Evolutionary conservation across 2,329 filamentous ascomycete genomes (phyloP).

Genomic region (Stenocarpella maydis): DNA sequence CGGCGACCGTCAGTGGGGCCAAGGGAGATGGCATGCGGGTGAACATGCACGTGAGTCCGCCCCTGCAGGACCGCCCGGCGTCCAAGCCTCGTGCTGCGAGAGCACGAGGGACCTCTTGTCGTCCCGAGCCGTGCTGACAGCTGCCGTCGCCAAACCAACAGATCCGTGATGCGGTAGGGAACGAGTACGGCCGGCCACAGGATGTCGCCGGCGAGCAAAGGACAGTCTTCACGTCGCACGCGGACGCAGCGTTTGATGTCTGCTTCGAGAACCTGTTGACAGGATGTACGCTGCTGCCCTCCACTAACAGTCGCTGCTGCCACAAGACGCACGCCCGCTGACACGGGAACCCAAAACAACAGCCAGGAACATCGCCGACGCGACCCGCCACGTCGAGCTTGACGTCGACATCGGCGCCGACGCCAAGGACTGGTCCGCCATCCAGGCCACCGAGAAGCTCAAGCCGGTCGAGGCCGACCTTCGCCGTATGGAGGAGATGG

Average conservation of each 20-base stretch:
- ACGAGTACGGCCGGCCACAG: conserved; percentile 92
- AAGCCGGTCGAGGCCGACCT: conserved; percentile 97
- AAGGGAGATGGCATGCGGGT: conserved; percentile 92
- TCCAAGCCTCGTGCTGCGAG: not conserved
- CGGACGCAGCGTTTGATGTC: conserved; percentile 92
- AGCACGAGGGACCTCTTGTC: not conserved
- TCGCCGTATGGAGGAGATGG: conserved; percentile 89
- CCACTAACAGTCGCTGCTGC: not conserved
- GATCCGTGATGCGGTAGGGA: conserved; percentile 95
- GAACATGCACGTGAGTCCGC: conserved; percentile 84
- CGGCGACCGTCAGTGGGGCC: conserved; percentile 83
- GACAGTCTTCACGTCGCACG: conserved; percentile 92
- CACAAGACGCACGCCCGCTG: conserved; percentile 8
- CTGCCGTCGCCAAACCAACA: conserved; percentile 48
- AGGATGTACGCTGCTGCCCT: conserved; percentile 63
- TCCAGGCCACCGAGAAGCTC: conserved; percentile 96
- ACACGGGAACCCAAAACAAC: not conserved
- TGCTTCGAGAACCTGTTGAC: conserved; percentile 90
- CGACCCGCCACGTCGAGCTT: conserved; percentile 81
- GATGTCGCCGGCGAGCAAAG: conserved; percentile 92
- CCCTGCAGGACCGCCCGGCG: not conserved
- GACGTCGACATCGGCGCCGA: conserved; percentile 97
- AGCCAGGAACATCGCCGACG: conserved; percentile 51
- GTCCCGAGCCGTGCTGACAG: conserved; percentile 6
- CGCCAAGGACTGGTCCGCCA: conserved; percentile 97